Evolutionary conservation across 208 protist species (phyloP).

Genomic region (Porcisia deanei): DNA sequence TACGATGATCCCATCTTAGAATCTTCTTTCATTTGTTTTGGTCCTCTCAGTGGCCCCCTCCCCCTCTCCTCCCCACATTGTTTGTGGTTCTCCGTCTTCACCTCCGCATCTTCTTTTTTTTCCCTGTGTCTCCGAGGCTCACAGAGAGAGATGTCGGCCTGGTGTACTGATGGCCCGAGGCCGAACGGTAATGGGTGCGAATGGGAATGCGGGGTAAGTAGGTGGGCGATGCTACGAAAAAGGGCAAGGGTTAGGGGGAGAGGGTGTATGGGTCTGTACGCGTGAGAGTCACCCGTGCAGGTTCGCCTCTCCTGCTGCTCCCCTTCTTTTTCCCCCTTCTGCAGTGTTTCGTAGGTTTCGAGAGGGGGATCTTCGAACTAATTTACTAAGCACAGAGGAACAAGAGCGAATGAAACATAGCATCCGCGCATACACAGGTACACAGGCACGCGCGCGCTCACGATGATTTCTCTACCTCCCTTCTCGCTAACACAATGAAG

Average conservation of each 20-base stretch:
- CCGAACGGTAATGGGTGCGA: background rate
- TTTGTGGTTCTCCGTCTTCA: background rate
- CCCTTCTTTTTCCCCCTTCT: background rate
- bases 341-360: background rate
- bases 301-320: background rate
- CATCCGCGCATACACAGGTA: too few species aligned
- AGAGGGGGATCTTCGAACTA: background rate
- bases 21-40: slow-evolving; percentile 6
- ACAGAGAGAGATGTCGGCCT: background rate
- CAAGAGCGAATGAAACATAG: background rate
- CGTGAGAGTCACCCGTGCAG: background rate
- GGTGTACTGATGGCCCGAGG: background rate
- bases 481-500: too few species aligned
- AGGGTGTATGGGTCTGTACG: background rate
- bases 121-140: background rate
- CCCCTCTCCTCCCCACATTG: too few species aligned
- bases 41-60: background rate
- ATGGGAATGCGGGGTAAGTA: background rate
- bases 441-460: too few species aligned
- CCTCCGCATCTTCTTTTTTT: too few species aligned
- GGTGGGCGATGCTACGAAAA: background rate
- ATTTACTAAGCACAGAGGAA: background rate
- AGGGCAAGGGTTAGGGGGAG: background rate
- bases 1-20: slow-evolving; percentile 1
- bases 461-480: too few species aligned